Base-by-base conservation (phyloP, 2,329 filamentous ascomycete genomes). In the Colletotrichum tanaceti region DNA sequence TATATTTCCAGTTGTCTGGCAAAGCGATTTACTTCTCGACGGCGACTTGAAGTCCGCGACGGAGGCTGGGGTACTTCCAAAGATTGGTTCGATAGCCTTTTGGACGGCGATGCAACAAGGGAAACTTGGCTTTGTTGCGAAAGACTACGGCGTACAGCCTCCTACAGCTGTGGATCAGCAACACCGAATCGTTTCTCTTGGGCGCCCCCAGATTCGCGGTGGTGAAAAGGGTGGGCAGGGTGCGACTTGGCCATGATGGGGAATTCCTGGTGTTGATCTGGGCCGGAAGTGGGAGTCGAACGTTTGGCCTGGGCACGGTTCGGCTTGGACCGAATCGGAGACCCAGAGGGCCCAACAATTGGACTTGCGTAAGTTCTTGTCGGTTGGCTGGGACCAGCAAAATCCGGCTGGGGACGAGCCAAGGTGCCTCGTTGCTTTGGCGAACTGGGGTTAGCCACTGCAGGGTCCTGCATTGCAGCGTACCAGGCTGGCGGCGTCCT, bases 11-110 rank as follows among this genome's bases (percentile, higher is more conserved):
- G 54, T 39, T 72, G 58, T 44, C 49, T 47, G 16, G 68, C 55
- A 44, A 73, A 73, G 11, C 75, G 77, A 24, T 82, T 77, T 14
- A 87, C 69, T 9, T 78, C 79, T 66, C 77, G 80, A 47, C 75
- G 77, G 63, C 82, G 81, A 68, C 82, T 85, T 35, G 82, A 81
- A 39, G 79, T 81, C 57, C 81, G 80, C 18, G 84, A 83, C 13
- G 64, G 64, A 9, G 60, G 68, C 14, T 55, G 44, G 4, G 58
- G 60, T 24, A 46, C 60, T 28, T n/a, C 49, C 16, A 62, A 41
- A 13, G 64, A 63, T 22, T 20, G 57, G 1, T 24, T 58, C 5
- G 62, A 53, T n/a, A 50, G 50, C 38, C 28, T 44, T 18, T 39
- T 57, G 7, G 68, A 61, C 7, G 70, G 60, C 10, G 70, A 71